phyloP scores from a whole-genome alignment of 1,139 yeast species.

The Ashbya aceris region DNA sequence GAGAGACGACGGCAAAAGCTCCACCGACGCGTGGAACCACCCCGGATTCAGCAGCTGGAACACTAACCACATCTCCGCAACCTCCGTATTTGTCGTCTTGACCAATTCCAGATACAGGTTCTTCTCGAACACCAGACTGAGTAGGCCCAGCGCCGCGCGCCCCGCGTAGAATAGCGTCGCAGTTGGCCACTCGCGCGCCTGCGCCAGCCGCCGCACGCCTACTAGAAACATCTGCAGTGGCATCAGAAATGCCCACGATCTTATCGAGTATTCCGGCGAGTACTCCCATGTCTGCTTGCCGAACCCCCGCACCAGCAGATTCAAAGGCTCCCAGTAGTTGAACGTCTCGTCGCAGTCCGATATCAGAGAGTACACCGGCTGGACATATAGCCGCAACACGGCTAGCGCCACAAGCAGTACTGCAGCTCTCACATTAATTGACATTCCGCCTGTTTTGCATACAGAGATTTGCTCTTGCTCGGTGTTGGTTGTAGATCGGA shows the following conservation, averaged over 20 bases:
- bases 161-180: constrained; percentile 40
- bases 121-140: constrained; percentile 33
- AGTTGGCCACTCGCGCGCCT: constrained; percentile 12
- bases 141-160: constrained; percentile 45
- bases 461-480: not conserved
- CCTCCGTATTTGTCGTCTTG: constrained; percentile 17
- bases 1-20: constrained; percentile 76
- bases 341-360: constrained; percentile 83
- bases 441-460: not conserved
- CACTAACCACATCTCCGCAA: constrained; percentile 35
- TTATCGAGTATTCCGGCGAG: constrained; percentile 79
- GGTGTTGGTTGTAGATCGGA: not conserved
- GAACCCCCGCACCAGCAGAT: constrained; percentile 64
- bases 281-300: constrained; percentile 98
- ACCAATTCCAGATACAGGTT: constrained; percentile 21
- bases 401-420: constrained; percentile 13
- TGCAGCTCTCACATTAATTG: constrained; percentile 4
- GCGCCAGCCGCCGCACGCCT: constrained; percentile 7
- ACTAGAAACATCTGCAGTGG: constrained; percentile 40
- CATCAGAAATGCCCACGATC: constrained; percentile 71
- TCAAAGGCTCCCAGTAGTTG: constrained; percentile 92
- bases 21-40: constrained; percentile 80
- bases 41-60: constrained; percentile 30
- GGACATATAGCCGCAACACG: constrained; percentile 20
- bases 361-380: constrained; percentile 34